Base-by-base conservation (phyloP, 495 filamentous ascomycete genomes). In the Staphylotrichum tortipilum region DNA sequence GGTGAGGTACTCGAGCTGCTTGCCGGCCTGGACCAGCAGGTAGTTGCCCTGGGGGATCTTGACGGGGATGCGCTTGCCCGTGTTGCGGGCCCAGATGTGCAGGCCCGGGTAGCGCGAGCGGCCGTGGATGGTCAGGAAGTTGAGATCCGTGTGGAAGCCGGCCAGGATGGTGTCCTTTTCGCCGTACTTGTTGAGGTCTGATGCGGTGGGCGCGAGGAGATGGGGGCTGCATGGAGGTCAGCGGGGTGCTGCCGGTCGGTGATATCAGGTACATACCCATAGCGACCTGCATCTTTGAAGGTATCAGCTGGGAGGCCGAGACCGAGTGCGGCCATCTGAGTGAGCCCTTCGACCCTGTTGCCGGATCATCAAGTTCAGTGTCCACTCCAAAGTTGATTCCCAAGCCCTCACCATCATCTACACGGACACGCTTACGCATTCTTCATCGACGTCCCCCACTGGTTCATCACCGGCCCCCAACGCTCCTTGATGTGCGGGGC, bases 71-170 rank as follows among this genome's bases (percentile, higher is more conserved):
- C 66, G 65, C 18, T 59, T 61, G 26, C 73, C 73, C 21, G 71
- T 76, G 66, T 76, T 76, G 46, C 73, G 70, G 36, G 73, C 73
- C 73, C 73, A 76, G 50, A 76, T 68, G 69, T 76, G 69, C 54
- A 76, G 60, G 36, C 73, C 73, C 3, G 73, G 72, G 44, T 76
- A 76, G 33, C 73, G 71, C 31, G 71, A 75, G 53, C 73, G 73
- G 31, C 73, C 73, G 65, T 76, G 73, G 61, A 76, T 76, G 53
- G 73, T 76, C 14, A 76, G 63, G 67, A 76, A 76, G 62, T 76
- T 76, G 28, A 76, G 70, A 53, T 76, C 73, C 10, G 72, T 74
- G 57, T 76, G 73, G 62, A 76, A 76, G 22, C 73, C 73, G 8
- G 73, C 73, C 8, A 76, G 63, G 62, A 76, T 76, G 31, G 72